phyloP scores from a whole-genome alignment of 139 green algal species.

The Yamagishiella unicocca region DNA sequence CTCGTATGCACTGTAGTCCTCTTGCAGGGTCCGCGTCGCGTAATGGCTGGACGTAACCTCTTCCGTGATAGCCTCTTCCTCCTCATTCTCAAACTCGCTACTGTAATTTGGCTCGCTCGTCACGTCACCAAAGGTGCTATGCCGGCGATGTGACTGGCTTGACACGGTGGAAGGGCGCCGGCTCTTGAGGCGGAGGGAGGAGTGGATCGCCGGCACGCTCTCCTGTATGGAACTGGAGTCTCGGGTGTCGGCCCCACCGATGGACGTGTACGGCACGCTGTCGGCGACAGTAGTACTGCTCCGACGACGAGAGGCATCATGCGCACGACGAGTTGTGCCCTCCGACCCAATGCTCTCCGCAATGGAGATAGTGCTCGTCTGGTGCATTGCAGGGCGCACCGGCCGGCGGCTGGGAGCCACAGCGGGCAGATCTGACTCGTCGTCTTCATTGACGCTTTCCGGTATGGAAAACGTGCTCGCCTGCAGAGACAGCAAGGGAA shows the following conservation, averaged over 20 bases:
- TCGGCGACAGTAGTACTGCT: neutral
- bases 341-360: constrained; percentile 11
- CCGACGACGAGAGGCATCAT: neutral
- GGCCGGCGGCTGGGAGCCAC: neutral
- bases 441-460: constrained; percentile 15
- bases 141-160: neutral
- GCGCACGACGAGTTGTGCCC: neutral
- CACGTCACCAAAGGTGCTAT: neutral
- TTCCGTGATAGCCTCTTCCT: constrained; percentile 29
- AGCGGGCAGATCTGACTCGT: neutral
- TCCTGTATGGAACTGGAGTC: constrained; percentile 5
- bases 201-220: neutral
- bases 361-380: constrained; percentile 21
- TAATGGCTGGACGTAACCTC: neutral
- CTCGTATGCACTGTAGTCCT: neutral
- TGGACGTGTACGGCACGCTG: constrained; percentile 11
- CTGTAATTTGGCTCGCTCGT: constrained; percentile 19
- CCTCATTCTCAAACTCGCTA: constrained; percentile 23
- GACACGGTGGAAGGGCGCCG: neutral
- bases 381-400: neutral
- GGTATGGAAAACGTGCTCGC: constrained; percentile 5
- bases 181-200: neutral
- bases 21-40: neutral
- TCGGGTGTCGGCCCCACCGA: neutral
- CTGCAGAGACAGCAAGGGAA: neutral